Percentiles rank a stretch among this genome's conserved stretches.
These are phyloP conservation scores for Wickerhamomyces sydowiorum DNA, from an alignment of 805 yeast species.

Conservation along the genomic window DNA sequence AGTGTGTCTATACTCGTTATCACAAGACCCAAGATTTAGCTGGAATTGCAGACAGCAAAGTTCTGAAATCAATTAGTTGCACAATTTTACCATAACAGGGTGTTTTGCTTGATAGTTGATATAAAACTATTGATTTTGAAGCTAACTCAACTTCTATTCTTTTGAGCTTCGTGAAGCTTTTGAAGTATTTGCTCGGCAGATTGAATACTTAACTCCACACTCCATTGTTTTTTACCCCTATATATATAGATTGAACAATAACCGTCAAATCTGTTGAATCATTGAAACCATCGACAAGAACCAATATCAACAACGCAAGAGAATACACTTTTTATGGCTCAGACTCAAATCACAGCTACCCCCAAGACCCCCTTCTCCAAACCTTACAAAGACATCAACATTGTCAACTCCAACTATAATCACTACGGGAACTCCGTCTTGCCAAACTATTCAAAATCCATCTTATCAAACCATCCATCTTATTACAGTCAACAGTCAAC, in stretches of 20 bases:
- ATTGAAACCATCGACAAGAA: neutral
- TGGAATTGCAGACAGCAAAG: neutral
- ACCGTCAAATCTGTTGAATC: neutral
- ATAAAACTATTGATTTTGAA: too few species aligned
- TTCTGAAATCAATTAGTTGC: too few species aligned
- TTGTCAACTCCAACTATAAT: conserved; percentile 30
- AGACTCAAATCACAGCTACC: neutral
- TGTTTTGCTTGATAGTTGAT: too few species aligned
- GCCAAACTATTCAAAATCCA: neutral
- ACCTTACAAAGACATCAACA: conserved; percentile 19
- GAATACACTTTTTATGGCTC: neutral
- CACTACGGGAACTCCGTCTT: conserved; percentile 33
- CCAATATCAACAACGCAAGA: neutral
- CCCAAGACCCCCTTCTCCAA: neutral
- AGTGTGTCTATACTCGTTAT: too few species aligned
- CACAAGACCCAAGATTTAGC: too few species aligned
- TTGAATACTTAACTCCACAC: too few species aligned
- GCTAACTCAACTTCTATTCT: too few species aligned
- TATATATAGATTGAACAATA: too few species aligned
- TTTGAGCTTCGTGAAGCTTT: too few species aligned
- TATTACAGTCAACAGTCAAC: neutral
- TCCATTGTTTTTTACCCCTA: too few species aligned
- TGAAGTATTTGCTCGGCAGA: too few species aligned
- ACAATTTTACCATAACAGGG: too few species aligned
- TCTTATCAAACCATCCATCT: neutral